A percentile compares a stretch with the other conserved stretches of the same genome.
Evolutionary conservation across 225 moss, liverwort and hornwort species (phyloP).

Genomic region (Sphagnum tenellum): DNA sequence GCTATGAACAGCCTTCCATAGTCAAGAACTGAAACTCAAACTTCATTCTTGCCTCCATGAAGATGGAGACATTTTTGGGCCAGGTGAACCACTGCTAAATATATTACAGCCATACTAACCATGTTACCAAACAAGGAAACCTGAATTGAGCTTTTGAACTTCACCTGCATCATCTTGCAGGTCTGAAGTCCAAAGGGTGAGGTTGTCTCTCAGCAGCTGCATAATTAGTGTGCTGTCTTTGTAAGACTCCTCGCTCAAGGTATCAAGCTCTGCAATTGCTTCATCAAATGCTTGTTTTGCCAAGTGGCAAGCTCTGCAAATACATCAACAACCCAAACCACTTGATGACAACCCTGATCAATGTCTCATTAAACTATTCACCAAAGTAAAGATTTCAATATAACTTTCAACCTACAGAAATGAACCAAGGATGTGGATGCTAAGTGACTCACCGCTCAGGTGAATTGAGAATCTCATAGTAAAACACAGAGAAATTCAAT

Average conservation of each 20-base stretch:
- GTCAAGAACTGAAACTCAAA: not conserved
- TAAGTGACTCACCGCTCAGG: slow-evolving; percentile 26
- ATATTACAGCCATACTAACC: not conserved
- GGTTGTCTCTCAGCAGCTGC: slow-evolving; percentile 55
- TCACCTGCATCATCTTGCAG: slow-evolving; percentile 42
- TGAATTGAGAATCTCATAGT: slow-evolving; percentile 47
- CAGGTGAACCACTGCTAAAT: not conserved
- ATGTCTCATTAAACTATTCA: not conserved
- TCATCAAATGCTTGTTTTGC: slow-evolving; percentile 58
- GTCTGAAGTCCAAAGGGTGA: slow-evolving; percentile 57
- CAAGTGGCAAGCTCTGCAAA: slow-evolving; percentile 43
- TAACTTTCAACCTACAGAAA: not conserved
- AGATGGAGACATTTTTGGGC: not conserved
- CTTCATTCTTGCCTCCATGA: too few relatives aligned
- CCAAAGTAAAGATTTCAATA: not conserved
- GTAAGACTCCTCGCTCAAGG: slow-evolving; percentile 49
- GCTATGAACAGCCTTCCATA: not conserved
- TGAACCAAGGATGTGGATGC: too few relatives aligned
- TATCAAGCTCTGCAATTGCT: slow-evolving; percentile 53
- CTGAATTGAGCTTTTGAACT: not conserved
- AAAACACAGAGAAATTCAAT: slow-evolving; percentile 50
- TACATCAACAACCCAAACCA: not conserved
- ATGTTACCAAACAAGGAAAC: not conserved
- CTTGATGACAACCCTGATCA: not conserved
- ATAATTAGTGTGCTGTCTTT: slow-evolving; percentile 57